phyloP scores from a whole-genome alignment of 805 yeast species.

The Nakazawaea molendinolei region DNA sequence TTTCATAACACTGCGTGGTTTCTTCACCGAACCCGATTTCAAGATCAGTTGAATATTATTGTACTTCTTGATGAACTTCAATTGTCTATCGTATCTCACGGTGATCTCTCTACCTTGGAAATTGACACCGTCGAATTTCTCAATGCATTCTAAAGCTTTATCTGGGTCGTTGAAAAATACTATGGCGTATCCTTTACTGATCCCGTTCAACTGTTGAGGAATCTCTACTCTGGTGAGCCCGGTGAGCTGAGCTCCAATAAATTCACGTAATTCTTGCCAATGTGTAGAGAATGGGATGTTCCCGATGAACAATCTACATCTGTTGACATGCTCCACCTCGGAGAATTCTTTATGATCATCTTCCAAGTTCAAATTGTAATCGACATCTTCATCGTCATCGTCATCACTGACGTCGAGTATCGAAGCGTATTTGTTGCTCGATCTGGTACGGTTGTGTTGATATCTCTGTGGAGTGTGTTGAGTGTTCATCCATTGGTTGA shows the following conservation, averaged over 20 bases:
- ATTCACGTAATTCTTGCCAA: constrained; percentile 27
- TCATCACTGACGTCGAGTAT: constrained; percentile 17
- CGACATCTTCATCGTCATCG: constrained; percentile 15
- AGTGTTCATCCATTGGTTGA: constrained; percentile 1
- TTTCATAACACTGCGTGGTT: too few species aligned
- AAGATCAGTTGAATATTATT: constrained; percentile 9
- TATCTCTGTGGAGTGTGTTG: background rate
- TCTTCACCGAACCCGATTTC: constrained; percentile 1
- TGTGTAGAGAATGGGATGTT: constrained; percentile 45
- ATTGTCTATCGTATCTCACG: constrained; percentile 53
- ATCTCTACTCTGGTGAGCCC: constrained; percentile 32
- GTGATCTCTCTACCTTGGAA: constrained; percentile 57
- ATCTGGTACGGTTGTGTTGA: background rate
- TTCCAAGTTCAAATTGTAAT: too few species aligned
- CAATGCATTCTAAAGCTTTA: constrained; percentile 44
- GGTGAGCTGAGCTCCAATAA: constrained; percentile 25
- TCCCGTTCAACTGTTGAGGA: constrained; percentile 35
- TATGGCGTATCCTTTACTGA: constrained; percentile 57
- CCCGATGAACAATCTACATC: constrained; percentile 44
- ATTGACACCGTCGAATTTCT: constrained; percentile 39
- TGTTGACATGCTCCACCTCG: constrained; percentile 29
- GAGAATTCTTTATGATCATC: constrained; percentile 15
- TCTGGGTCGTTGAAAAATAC: constrained; percentile 41
- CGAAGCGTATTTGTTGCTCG: constrained; percentile 11
- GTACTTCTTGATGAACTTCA: constrained; percentile 26